These are phyloP conservation scores for Suillus subluteus DNA, from an alignment of 768 basidiomycete species.

Conservation along the genomic window DNA sequence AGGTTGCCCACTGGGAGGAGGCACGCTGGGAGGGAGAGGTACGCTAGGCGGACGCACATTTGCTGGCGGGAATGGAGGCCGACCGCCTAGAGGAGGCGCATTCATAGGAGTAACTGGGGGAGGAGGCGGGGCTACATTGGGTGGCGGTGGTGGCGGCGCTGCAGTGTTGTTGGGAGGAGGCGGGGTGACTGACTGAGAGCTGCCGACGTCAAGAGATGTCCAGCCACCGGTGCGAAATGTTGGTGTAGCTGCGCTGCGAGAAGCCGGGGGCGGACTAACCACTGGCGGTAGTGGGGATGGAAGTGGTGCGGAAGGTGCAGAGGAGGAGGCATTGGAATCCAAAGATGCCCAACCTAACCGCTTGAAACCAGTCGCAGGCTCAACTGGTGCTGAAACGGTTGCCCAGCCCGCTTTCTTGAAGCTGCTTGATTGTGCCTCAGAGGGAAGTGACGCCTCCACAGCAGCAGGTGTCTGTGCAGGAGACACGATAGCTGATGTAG, in stretches of 20 bases:
- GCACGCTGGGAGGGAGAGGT: constrained; percentile 7
- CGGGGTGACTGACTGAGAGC: constrained; percentile 31
- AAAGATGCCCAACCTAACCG: constrained; percentile 21
- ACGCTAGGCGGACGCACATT: constrained; percentile 5
- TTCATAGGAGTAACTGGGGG: constrained; percentile 24
- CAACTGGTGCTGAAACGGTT: constrained; percentile 28
- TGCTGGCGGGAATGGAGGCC: constrained; percentile 9
- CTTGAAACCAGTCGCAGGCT: constrained; percentile 17
- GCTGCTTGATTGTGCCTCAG: constrained; percentile 26
- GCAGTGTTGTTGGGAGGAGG: constrained; percentile 11
- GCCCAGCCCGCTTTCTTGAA: constrained; percentile 58
- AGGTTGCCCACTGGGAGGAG: constrained; percentile 17
- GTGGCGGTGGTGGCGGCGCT: constrained; percentile 23
- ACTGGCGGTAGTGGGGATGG: constrained; percentile 14
- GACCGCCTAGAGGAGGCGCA: constrained; percentile 18
- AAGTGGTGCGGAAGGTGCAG: constrained; percentile 24
- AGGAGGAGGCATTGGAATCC: constrained; percentile 26
- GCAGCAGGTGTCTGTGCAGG: constrained; percentile 23
- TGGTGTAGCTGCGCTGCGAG: constrained; percentile 36
- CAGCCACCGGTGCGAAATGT: constrained; percentile 66
- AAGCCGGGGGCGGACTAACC: constrained; percentile 20
- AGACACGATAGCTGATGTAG: constrained; percentile 25
- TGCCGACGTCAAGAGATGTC: constrained; percentile 63
- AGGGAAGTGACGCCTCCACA: constrained; percentile 19
- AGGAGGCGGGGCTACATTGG: constrained; percentile 19